Conservation (phyloP, 2,329 filamentous ascomycete species). For the Scedosporium minutisporum region DNA sequence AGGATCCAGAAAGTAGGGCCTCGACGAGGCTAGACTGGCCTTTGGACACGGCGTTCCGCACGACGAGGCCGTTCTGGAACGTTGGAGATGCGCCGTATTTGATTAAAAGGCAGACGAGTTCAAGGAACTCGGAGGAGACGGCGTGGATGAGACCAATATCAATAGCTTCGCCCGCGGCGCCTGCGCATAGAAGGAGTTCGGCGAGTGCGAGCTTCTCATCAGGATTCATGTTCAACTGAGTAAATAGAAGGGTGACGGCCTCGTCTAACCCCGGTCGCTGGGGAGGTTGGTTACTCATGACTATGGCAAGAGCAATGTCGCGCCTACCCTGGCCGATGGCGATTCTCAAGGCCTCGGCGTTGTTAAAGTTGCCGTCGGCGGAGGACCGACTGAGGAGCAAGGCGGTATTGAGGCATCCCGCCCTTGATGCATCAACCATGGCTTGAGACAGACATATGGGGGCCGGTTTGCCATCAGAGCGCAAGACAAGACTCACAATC, state of each 20-base stretch:
- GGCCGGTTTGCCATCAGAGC: slow-evolving; percentile 37
- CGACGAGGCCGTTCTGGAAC: slow-evolving; percentile 37
- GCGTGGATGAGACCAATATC: slow-evolving; percentile 38
- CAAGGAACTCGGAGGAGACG: slow-evolving; percentile 38
- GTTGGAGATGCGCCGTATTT: slow-evolving; percentile 45
- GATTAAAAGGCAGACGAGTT: slow-evolving; percentile 45
- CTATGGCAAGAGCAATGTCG: slow-evolving; percentile 45
- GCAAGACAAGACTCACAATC: slow-evolving; percentile 37
- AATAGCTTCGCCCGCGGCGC: slow-evolving; percentile 41
- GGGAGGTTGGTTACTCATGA: slow-evolving; percentile 44
- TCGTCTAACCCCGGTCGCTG: slow-evolving; percentile 35
- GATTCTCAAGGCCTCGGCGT: slow-evolving; percentile 40
- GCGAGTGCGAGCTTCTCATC: slow-evolving; percentile 41
- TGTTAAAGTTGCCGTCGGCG: slow-evolving; percentile 43
- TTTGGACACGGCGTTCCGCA: slow-evolving; percentile 38
- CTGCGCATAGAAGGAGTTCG: slow-evolving; percentile 48
- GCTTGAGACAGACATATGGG: slow-evolving; percentile 34
- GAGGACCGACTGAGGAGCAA: slow-evolving; percentile 39
- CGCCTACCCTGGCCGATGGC: slow-evolving; percentile 38
- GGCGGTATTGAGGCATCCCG: slow-evolving; percentile 41
- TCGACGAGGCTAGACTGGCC: slow-evolving; percentile 36
- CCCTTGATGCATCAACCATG: slow-evolving; percentile 40
- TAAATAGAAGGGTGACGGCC: slow-evolving; percentile 38
- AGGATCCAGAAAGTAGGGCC: slow-evolving; percentile 35
- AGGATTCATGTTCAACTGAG: slow-evolving; percentile 34